Base-by-base conservation (phyloP, 805 yeast genomes). In the Suhomyces kilbournensis region DNA sequence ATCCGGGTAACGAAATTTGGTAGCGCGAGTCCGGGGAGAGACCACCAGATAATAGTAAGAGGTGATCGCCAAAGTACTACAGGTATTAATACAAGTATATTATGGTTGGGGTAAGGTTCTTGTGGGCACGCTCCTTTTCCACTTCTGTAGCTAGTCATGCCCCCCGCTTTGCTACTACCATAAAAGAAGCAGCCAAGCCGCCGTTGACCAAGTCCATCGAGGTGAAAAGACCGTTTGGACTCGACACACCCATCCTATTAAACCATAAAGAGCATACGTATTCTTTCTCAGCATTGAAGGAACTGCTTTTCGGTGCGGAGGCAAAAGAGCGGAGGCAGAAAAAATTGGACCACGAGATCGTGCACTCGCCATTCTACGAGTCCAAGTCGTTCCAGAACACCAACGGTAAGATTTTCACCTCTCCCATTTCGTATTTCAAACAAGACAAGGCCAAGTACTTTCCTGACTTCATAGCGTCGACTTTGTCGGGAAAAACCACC, bases 401-500 rank as follows among this genome's bases (percentile, higher is more conserved):
- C 2, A 80, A 84, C 38, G 99, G 98, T 22, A 90, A 91, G 69
- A 76, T 92, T 56, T 94, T 91, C 72, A 73, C 79, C 15, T 81
- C 97, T 0, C 98, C 98, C 1, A 75, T 80, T n/a, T 81, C 91
- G 1, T 86, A 81, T 60, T 92, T 93, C 80, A 81, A 80, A 54
- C 70, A 75, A 10, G 92, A 88, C 7, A 86, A 80, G 62, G 77
- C 97, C 0, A 70, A 83, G 46, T 94, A 82, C 65, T 90, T 94
- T 71, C 97, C 98, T 8, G 91, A 91, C 63, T 74, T 93, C 53
- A 65, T 70, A 23, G 93, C 85, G 0, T 76, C 75, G 20, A 76
- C 84, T 1, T 64, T 90, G 35, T 53, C 60, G 3, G 76, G 75
- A 55, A 58, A 52, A 60, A 72, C 55, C 53, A 47, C 60, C 74